These are phyloP conservation scores for Biscogniauxia marginata DNA, from an alignment of 2,329 filamentous ascomycete species.

Conservation along the genomic window DNA sequence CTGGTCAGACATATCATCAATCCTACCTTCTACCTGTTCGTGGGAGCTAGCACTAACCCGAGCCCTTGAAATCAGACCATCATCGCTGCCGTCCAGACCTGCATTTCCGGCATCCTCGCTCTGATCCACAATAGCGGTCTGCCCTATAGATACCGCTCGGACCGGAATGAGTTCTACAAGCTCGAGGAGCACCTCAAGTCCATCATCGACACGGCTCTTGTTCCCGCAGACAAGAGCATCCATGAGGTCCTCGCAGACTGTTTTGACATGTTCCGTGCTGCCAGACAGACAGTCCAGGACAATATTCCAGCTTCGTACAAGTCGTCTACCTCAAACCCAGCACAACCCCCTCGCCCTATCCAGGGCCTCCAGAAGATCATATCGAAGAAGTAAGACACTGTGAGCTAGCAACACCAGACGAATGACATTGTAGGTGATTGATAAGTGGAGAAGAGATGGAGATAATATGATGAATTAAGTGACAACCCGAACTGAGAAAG, in stretches of 20 bases:
- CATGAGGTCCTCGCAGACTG: slow-evolving; percentile 49
- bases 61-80: slow-evolving; percentile 32
- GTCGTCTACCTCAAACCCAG: slow-evolving; percentile 1
- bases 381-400: not conserved
- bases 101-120: slow-evolving; percentile 49
- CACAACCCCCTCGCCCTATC: not conserved
- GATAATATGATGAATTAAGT: too few relatives aligned
- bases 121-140: slow-evolving; percentile 54
- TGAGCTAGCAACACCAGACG: not conserved
- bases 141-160: slow-evolving; percentile 49
- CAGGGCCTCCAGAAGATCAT: not conserved
- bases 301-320: slow-evolving; percentile 46
- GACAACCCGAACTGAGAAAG: too few relatives aligned
- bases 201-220: slow-evolving; percentile 47
- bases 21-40: too few relatives aligned
- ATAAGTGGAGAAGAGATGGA: not conserved
- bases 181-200: slow-evolving; percentile 51
- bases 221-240: slow-evolving; percentile 40
- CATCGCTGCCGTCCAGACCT: slow-evolving; percentile 50
- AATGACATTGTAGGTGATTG: not conserved
- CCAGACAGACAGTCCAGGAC: slow-evolving; percentile 46
- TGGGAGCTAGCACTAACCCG: not conserved
- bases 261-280: slow-evolving; percentile 45
- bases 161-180: slow-evolving; percentile 48
- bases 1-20: too few relatives aligned